A percentile compares a stretch with the other conserved stretches of the same genome.
These are phyloP conservation scores for Yarrowia alimentaria DNA, from an alignment of 805 yeast genomes.

Conservation along the genomic window DNA sequence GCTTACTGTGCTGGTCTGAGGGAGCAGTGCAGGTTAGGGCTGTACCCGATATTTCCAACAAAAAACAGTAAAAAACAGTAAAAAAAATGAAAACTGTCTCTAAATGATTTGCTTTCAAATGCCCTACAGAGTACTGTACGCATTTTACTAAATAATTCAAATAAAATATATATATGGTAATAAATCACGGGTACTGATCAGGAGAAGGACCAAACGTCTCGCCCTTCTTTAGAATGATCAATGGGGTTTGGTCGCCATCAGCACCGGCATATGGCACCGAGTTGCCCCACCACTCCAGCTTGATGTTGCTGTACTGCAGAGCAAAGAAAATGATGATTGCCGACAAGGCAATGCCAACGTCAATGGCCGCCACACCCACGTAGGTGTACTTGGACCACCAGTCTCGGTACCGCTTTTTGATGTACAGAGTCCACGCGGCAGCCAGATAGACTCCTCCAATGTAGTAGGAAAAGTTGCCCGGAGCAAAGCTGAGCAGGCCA, in stretches of 20 bases:
- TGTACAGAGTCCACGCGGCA: slow-evolving; percentile 46
- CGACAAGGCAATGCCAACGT: slow-evolving; percentile 51
- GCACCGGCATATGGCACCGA: slow-evolving; percentile 23
- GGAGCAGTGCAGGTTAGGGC: no score
- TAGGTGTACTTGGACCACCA: slow-evolving; percentile 59
- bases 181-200: not conserved
- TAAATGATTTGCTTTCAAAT: no score
- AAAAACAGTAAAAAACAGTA: no score
- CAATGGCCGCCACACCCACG: slow-evolving; percentile 47
- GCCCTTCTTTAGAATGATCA: not conserved
- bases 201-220: not conserved
- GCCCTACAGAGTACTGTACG: no score
- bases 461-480: slow-evolving; percentile 41
- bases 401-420: slow-evolving; percentile 44
- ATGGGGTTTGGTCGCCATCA: not conserved
- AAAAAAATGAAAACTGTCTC: no score
- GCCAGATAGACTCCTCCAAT: slow-evolving; percentile 45
- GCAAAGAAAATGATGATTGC: slow-evolving; percentile 48
- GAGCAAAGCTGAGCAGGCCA: not conserved
- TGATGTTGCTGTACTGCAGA: slow-evolving; percentile 40
- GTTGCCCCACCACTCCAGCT: slow-evolving; percentile 53
- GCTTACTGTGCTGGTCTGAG: no score
- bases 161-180: not conserved
- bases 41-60: no score
- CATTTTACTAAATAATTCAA: not conserved